Evolutionary conservation across 2,329 filamentous ascomycete species (phyloP), one percentile per base, ranked within the genome.

Genomic region (Colletotrichum falcatum): DNA sequence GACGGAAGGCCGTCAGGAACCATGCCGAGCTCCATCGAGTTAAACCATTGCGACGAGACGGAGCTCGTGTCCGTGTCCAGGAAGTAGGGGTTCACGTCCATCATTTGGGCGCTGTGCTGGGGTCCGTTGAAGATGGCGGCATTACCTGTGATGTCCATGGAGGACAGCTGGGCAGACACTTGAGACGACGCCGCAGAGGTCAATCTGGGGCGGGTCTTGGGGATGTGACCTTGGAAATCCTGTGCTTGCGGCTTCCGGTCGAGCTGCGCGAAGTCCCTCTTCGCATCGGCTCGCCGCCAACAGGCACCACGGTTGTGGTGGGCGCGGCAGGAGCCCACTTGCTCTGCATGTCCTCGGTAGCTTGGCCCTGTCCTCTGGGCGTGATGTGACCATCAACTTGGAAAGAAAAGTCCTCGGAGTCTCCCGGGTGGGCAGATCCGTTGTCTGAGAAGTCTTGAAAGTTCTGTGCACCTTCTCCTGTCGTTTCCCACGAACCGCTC

Each of bases 381-480:
- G 86, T 87, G 77, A 84, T 84, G 73, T 88, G 85, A 78, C 85
- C 86, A 79, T 73, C 72, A 66, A 72, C 59, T 63, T 65, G 86
- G 86, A 76, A 83, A 82, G 79, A 85, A 86, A 76, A 85, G 66
- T 88, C 87, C 81, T 88, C 87, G 76, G 83, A 75, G 73, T 89
- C 86, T 84, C 84, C 85, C 76, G 82, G 80, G 74, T 83, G 82
- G 74, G 80, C 80, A 73, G 84, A 85, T 82, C 83, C 84, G 77
- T 82, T 81, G 76, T 86, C 84, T 77, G 83, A 80, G 78, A 84
- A 86, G 74, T 85, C 84, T 79, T 82, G 83, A 79, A 88, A 87
- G 85, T 86, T 87, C 85, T 89, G 87, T 87, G 85, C 76, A 77
- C 86, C 86, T 85, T 89, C 87, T 83, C 81, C 81, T 83, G 86